These are phyloP conservation scores for Phyllosticta citrichinensis DNA, from an alignment of 2,329 filamentous ascomycete genomes.

Conservation along the genomic window DNA sequence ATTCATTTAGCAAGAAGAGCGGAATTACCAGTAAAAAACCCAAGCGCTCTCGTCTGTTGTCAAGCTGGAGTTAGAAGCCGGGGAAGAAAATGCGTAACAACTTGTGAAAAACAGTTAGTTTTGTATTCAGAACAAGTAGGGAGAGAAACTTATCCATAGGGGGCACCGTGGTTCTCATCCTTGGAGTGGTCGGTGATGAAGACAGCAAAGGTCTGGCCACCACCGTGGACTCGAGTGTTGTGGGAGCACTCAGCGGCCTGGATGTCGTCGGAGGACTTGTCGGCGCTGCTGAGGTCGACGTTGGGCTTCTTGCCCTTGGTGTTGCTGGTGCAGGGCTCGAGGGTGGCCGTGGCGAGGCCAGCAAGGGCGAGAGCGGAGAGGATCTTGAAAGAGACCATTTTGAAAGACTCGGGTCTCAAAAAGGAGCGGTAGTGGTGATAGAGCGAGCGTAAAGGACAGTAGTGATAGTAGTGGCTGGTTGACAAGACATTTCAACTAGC, in stretches of 20 bases:
- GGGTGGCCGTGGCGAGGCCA: slow-evolving; percentile 21
- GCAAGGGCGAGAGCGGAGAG: slow-evolving; percentile 12
- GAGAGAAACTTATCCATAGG: too few relatives aligned
- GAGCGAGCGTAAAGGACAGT: background rate
- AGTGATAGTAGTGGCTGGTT: background rate
- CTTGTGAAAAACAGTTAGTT: too few relatives aligned
- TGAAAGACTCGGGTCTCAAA: background rate
- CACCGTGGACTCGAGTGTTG: slow-evolving; percentile 30
- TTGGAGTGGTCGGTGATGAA: slow-evolving; percentile 38
- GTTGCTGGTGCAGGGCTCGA: slow-evolving; percentile 28
- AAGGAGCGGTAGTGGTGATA: background rate
- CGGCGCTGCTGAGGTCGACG: slow-evolving; percentile 13
- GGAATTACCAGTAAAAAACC: too few relatives aligned
- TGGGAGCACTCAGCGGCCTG: slow-evolving; percentile 35
- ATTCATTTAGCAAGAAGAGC: too few relatives aligned
- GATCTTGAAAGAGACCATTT: slow-evolving; percentile 1
- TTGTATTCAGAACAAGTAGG: too few relatives aligned
- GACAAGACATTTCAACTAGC: background rate
- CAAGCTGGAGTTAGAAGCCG: too few relatives aligned
- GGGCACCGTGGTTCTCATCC: slow-evolving; percentile 33
- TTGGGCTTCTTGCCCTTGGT: slow-evolving; percentile 25
- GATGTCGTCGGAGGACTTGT: slow-evolving; percentile 27
- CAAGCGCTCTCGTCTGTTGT: too few relatives aligned
- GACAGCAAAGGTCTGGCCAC: slow-evolving; percentile 30
- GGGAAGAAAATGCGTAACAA: too few relatives aligned